These are phyloP conservation scores for Nemania bipapillata DNA, from an alignment of 2,329 filamentous ascomycete species.

Conservation along the genomic window DNA sequence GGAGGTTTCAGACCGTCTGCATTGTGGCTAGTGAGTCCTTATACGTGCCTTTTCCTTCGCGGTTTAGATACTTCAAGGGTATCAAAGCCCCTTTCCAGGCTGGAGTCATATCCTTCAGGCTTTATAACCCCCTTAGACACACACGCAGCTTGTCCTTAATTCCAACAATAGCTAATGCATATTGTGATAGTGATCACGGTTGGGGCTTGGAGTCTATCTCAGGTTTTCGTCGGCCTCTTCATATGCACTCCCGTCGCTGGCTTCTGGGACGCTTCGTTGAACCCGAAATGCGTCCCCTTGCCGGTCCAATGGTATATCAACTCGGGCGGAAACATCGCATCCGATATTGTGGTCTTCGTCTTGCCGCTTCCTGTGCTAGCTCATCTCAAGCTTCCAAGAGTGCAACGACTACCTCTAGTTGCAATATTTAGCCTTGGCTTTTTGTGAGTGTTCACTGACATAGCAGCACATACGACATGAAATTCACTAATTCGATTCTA, in stretches of 20 bases:
- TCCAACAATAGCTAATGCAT: not conserved
- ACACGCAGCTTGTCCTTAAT: not conserved
- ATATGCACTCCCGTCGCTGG: conserved; percentile 52
- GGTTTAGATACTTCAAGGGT: not conserved
- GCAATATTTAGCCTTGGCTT: conserved; percentile 55
- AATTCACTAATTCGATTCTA: conserved; percentile 24
- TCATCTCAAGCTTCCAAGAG: conserved; percentile 50
- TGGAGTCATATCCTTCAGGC: not conserved
- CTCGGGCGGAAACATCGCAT: conserved; percentile 54
- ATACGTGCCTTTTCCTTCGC: not conserved
- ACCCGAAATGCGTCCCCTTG: conserved; percentile 51
- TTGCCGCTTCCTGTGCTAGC: conserved; percentile 53
- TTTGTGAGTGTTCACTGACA: conserved; percentile 49
- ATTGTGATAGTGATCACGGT: conserved; percentile 45
- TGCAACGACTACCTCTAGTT: conserved; percentile 51
- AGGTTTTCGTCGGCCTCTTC: conserved; percentile 53
- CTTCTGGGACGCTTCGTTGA: conserved; percentile 50
- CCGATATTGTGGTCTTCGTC: conserved; percentile 53
- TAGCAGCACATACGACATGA: not conserved
- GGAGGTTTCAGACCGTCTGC: conserved; percentile 49
- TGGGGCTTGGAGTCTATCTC: conserved; percentile 53
- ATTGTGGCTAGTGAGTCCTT: conserved; percentile 39
- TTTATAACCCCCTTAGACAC: not conserved
- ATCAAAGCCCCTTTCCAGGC: not conserved
- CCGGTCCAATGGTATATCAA: conserved; percentile 52